Evolutionary conservation across 2,329 filamentous ascomycete species (phyloP).

Genomic region (Cytospora leucostoma): DNA sequence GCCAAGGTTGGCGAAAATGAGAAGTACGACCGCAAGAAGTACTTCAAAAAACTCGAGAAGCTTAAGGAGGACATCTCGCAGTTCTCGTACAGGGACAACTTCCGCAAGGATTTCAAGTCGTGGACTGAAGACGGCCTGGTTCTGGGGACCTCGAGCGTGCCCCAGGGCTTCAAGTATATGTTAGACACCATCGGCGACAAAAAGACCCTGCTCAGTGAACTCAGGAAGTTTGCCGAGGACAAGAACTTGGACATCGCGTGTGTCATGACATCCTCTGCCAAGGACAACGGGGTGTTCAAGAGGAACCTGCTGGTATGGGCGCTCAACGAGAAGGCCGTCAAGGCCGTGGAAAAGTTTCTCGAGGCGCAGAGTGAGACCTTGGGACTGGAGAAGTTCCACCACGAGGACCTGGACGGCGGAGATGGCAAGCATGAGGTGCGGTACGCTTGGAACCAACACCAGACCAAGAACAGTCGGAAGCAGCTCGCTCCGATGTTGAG

Average conservation of each 20-base stretch:
- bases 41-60: conserved; percentile 59
- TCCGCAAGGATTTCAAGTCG: conserved; percentile 84
- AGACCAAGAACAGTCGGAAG: conserved; percentile 63
- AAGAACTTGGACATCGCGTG: conserved; percentile 61
- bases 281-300: conserved; percentile 56
- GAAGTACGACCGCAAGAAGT: conserved; percentile 54
- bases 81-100: conserved; percentile 64
- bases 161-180: conserved; percentile 64
- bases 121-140: conserved; percentile 61
- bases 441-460: conserved; percentile 67
- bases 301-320: conserved; percentile 71
- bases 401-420: conserved; percentile 48
- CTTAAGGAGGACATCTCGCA: conserved; percentile 69
- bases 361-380: conserved; percentile 49
- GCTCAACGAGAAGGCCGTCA: conserved; percentile 49
- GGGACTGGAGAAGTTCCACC: conserved; percentile 56
- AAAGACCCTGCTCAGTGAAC: conserved; percentile 47
- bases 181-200: conserved; percentile 52
- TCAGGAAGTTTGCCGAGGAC: conserved; percentile 58
- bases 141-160: conserved; percentile 68
- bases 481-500: conserved; percentile 69
- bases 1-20: conserved; percentile 39
- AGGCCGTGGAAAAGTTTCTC: conserved; percentile 58
- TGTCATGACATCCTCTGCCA: conserved; percentile 67
- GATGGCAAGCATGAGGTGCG: conserved; percentile 47